These are phyloP conservation scores for Scheffersomyces lignosus DNA, from an alignment of 805 yeast species.

Conservation along the genomic window DNA sequence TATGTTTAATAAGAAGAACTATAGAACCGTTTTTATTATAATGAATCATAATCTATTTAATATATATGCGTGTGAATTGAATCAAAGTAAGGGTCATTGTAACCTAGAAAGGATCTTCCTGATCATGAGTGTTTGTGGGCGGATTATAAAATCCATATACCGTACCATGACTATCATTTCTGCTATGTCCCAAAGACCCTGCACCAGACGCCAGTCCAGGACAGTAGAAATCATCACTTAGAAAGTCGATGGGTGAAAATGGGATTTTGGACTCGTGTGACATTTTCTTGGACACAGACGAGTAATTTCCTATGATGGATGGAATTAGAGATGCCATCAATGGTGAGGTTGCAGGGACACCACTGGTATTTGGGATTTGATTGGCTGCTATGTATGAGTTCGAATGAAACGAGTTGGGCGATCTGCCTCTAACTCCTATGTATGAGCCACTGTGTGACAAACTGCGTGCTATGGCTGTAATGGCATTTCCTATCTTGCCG, in stretches of 20 bases:
- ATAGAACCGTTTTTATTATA: too few relatives aligned
- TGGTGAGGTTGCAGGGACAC: constrained; percentile 14
- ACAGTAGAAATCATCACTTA: constrained; percentile 28
- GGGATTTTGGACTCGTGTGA: constrained; percentile 35
- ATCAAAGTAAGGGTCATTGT: too few relatives aligned
- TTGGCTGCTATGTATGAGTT: constrained; percentile 7
- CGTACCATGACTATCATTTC: background rate
- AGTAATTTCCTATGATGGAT: constrained; percentile 39
- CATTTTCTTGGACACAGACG: constrained; percentile 37
- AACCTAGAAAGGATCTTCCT: too few relatives aligned
- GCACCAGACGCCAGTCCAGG: background rate
- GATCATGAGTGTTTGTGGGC: too few relatives aligned
- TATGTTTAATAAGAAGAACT: too few relatives aligned
- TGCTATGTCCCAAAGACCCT: background rate
- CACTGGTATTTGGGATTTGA: constrained; percentile 8
- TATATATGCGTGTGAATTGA: too few relatives aligned
- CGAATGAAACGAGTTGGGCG: constrained; percentile 5
- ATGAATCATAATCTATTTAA: too few relatives aligned
- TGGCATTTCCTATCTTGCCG: constrained; percentile 7
- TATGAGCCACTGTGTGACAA: background rate
- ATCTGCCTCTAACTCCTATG: constrained; percentile 1
- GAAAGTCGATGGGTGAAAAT: constrained; percentile 43
- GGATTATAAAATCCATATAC: background rate
- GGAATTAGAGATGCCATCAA: constrained; percentile 38
- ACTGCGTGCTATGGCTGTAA: constrained; percentile 1